Conservation (phyloP, 257 asterid species). For the Salvia miltiorrhiza region DNA sequence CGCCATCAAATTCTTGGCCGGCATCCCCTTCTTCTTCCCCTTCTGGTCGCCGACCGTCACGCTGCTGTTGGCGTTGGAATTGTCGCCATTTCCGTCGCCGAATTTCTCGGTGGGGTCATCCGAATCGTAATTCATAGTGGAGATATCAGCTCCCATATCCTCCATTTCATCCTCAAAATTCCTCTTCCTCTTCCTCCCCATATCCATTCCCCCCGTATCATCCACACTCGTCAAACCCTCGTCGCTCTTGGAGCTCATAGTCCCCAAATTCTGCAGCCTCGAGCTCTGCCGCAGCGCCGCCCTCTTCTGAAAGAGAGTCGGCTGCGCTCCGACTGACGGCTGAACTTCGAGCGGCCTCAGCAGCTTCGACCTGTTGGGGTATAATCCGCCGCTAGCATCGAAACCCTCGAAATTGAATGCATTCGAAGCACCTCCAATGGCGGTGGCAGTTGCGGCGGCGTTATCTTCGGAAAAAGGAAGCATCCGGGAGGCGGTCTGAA, state of each 20-base stretch:
- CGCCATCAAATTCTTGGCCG: constrained; percentile 77
- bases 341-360: constrained; percentile 39
- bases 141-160: constrained; percentile 32
- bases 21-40: constrained; percentile 58
- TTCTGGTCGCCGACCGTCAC: constrained; percentile 32
- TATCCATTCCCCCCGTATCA: constrained; percentile 29
- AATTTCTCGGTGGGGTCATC: constrained; percentile 38
- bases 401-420: constrained; percentile 31
- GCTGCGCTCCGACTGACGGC: constrained; percentile 39
- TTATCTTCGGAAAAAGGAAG: constrained; percentile 30
- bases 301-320: constrained; percentile 48
- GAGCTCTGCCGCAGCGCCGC: constrained; percentile 43
- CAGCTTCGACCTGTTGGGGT: constrained; percentile 30
- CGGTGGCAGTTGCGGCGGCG: constrained; percentile 15
- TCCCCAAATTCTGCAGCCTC: constrained; percentile 24
- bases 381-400: constrained; percentile 17
- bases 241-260: constrained; percentile 34
- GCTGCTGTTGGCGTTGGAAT: constrained; percentile 35
- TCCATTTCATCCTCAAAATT: constrained; percentile 24
- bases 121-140: constrained; percentile 38
- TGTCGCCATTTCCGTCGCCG: constrained; percentile 29
- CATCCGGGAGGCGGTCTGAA: constrained; percentile 22
- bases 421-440: constrained; percentile 23
- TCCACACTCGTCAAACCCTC: constrained; percentile 40
- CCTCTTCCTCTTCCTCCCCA: constrained; percentile 36